phyloP scores from a whole-genome alignment of 164 flowering plant genomes.

The Houttuynia cordata region DNA sequence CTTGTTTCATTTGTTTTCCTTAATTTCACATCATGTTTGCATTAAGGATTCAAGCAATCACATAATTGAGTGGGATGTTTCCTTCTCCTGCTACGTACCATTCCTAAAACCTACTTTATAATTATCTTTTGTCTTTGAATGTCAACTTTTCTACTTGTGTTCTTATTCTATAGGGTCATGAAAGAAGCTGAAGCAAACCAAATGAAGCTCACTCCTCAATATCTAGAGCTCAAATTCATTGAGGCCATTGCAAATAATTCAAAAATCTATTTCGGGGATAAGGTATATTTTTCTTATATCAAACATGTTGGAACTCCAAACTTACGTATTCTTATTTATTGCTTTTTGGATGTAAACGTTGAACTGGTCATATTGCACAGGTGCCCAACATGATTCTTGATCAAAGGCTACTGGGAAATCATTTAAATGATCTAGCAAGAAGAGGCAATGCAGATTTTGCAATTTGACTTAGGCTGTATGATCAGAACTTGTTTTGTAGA shows the following conservation, averaged over 20 bases:
- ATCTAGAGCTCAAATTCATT: constrained; percentile 75
- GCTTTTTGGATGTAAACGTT: neutral
- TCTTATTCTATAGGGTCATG: constrained; percentile 30
- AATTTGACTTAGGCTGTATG: neutral
- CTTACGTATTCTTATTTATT: neutral
- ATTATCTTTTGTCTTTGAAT: too few species aligned
- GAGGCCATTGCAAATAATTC: constrained; percentile 80
- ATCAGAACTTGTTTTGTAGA: neutral
- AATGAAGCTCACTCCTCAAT: constrained; percentile 78
- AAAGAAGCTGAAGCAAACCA: constrained; percentile 91
- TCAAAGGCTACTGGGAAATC: constrained; percentile 72
- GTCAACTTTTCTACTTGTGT: too few species aligned
- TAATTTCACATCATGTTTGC: neutral
- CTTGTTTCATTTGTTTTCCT: neutral
- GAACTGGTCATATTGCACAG: constrained; percentile 22
- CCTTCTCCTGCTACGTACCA: too few species aligned
- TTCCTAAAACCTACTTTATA: too few species aligned
- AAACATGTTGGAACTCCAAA: neutral
- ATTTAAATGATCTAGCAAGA: constrained; percentile 20
- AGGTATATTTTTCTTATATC: constrained; percentile 30
- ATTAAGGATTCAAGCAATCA: too few species aligned
- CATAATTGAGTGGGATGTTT: neutral
- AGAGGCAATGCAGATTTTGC: neutral
- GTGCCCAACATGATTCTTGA: constrained; percentile 77
- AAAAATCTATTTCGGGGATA: constrained; percentile 84